Evolutionary conservation across 371 early-diverging fungal species (phyloP).

Genomic region (Saksenaea vasiformis): DNA sequence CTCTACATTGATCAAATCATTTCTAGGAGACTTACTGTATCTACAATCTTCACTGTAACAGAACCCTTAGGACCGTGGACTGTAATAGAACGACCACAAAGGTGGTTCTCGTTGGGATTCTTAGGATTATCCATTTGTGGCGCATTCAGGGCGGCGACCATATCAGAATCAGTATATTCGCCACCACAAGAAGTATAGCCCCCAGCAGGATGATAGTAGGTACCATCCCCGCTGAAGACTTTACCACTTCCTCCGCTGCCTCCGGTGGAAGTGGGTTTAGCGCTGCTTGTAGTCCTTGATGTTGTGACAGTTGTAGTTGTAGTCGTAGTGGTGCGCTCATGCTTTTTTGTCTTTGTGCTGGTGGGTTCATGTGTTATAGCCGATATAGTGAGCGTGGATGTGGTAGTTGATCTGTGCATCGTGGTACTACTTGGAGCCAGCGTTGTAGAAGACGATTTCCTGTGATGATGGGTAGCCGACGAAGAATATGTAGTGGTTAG

Average conservation of each 20-base stretch:
- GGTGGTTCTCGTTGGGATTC: constrained; percentile 21
- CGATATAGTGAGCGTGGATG: not conserved
- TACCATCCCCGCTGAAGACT: constrained; percentile 13
- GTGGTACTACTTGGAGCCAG: not conserved
- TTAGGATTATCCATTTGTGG: constrained; percentile 19
- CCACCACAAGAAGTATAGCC: constrained; percentile 20
- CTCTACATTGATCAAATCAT: too few species aligned
- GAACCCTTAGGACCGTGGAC: not conserved
- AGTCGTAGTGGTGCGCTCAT: not conserved
- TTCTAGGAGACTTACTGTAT: not conserved
- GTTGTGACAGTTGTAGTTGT: not conserved
- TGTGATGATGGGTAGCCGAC: not conserved
- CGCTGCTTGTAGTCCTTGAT: not conserved
- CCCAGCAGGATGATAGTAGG: constrained; percentile 17
- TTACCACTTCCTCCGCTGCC: not conserved
- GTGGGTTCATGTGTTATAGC: not conserved
- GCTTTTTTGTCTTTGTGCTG: not conserved
- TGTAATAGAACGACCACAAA: not conserved
- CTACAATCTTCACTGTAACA: not conserved
- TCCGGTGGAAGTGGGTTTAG: not conserved
- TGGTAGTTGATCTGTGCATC: not conserved
- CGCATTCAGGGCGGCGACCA: constrained; percentile 20
- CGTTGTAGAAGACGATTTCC: not conserved
- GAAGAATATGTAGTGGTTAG: not conserved
- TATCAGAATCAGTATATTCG: constrained; percentile 12